Percentiles rank a stretch among this genome's conserved stretches.
Evolutionary conservation across 2,329 filamentous ascomycete species (phyloP).

Genomic region (Plectosphaerella cucumerina): DNA sequence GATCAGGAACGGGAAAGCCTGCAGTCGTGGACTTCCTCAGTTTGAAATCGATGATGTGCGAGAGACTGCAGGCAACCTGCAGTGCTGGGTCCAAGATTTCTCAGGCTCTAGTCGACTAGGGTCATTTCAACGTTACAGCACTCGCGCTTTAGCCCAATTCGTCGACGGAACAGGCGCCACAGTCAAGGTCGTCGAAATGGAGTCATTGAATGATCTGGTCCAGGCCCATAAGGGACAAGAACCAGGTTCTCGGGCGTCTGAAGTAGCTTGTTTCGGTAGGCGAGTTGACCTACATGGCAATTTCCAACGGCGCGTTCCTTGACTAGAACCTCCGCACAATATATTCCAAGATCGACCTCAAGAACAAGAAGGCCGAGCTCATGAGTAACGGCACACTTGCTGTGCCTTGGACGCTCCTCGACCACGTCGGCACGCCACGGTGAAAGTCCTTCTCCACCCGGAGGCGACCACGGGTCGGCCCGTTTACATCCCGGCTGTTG

Average conservation of each 20-base stretch:
- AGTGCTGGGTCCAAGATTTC: slow-evolving; percentile 26
- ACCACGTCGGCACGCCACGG: slow-evolving; percentile 19
- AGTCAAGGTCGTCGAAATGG: slow-evolving; percentile 43
- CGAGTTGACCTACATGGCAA: slow-evolving; percentile 21
- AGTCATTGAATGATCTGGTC: slow-evolving; percentile 42
- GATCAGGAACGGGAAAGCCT: too few relatives aligned
- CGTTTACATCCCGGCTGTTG: slow-evolving; percentile 15
- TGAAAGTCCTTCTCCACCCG: slow-evolving; percentile 17
- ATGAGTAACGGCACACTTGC: slow-evolving; percentile 19
- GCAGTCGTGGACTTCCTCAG: too few relatives aligned
- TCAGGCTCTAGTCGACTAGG: slow-evolving; percentile 21
- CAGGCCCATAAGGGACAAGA: slow-evolving; percentile 43
- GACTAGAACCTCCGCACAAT: slow-evolving; percentile 19
- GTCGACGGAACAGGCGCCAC: slow-evolving; percentile 17
- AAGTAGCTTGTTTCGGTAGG: slow-evolving; percentile 16
- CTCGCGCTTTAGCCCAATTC: slow-evolving; percentile 42
- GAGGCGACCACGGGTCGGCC: slow-evolving; percentile 22
- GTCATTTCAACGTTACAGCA: slow-evolving; percentile 43
- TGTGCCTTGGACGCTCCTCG: slow-evolving; percentile 17
- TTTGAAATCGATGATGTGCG: too few relatives aligned
- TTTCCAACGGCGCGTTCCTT: slow-evolving; percentile 23
- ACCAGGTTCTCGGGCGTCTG: slow-evolving; percentile 11
- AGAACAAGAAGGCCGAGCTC: slow-evolving; percentile 14
- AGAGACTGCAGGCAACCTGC: slow-evolving; percentile 27
- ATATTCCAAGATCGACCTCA: slow-evolving; percentile 18